A percentile compares a stretch with the other conserved stretches of the same genome.
These are phyloP conservation scores for Pterocarpus santalinus DNA, from an alignment of 306 rosid species.

Conservation along the genomic window DNA sequence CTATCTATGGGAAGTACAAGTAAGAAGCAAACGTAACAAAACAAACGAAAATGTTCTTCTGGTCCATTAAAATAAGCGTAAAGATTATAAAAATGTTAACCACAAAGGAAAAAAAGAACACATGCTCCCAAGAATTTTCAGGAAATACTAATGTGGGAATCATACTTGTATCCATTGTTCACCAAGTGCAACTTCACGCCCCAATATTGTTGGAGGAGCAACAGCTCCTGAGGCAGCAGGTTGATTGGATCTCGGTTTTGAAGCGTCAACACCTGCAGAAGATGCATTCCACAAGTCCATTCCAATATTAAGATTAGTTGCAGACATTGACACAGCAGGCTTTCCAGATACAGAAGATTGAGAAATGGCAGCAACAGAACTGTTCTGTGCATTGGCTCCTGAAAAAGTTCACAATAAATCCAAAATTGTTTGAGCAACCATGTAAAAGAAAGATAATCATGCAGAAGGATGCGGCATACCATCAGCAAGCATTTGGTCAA, in stretches of 20 bases:
- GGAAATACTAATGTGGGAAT: constrained; percentile 16
- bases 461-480: constrained; percentile 61
- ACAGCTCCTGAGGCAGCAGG: constrained; percentile 63
- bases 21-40: constrained; percentile 5
- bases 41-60: not conserved
- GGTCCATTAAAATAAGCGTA: not conserved
- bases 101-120: not conserved
- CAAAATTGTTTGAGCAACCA: constrained; percentile 31
- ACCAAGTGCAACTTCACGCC: constrained; percentile 62
- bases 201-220: constrained; percentile 54
- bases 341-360: constrained; percentile 74
- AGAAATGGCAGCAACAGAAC: constrained; percentile 53
- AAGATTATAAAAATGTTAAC: not conserved
- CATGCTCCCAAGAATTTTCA: constrained; percentile 23
- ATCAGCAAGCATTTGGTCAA: constrained; percentile 94
- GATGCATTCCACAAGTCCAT: constrained; percentile 95
- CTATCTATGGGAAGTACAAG: not conserved
- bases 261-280: constrained; percentile 64
- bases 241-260: constrained; percentile 69
- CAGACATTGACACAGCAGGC: constrained; percentile 68
- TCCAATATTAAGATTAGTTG: constrained; percentile 88
- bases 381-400: constrained; percentile 90
- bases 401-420: constrained; percentile 43
- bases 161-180: constrained; percentile 92
- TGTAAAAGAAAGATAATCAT: constrained; percentile 11